Percentiles rank a stretch among this genome's conserved stretches.
phyloP scores from a whole-genome alignment of 768 basidiomycete genomes.

The Mycena latifolia region DNA sequence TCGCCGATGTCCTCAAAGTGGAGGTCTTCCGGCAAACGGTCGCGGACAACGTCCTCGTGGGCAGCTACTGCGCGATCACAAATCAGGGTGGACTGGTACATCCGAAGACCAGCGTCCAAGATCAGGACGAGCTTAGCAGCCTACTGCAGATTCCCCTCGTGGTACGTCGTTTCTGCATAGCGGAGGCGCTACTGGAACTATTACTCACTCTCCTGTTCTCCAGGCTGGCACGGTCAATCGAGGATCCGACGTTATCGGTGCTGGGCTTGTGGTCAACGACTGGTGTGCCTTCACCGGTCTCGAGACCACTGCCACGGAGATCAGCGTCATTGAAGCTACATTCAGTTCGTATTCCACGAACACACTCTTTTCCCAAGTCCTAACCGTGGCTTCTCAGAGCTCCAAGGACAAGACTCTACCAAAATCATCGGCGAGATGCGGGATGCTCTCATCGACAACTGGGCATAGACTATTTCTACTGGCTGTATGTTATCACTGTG shows the following conservation, averaged over 20 bases:
- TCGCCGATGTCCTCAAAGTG: conserved; percentile 98
- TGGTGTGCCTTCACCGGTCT: conserved; percentile 99
- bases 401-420: conserved; percentile 86
- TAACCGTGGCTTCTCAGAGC: conserved; percentile 62
- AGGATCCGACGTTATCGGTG: conserved; percentile 97
- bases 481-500: conserved; percentile 27
- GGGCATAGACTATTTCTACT: conserved; percentile 67
- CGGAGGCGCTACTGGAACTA: not conserved
- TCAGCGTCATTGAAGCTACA: conserved; percentile 96
- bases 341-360: conserved; percentile 78
- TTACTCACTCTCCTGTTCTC: conserved; percentile 15
- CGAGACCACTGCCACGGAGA: conserved; percentile 99
- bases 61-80: conserved; percentile 93
- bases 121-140: conserved; percentile 96
- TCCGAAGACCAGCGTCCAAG: conserved; percentile 96
- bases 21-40: conserved; percentile 99
- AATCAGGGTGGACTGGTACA: conserved; percentile 99
- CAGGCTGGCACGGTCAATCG: conserved; percentile 99
- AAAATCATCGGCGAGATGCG: conserved; percentile 94
- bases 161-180: conserved; percentile 61
- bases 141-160: conserved; percentile 95
- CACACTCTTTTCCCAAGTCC: conserved; percentile 2
- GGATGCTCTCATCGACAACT: conserved; percentile 91
- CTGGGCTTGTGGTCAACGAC: conserved; percentile 97
- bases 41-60: conserved; percentile 96